Evolutionary conservation across 257 asterid genomes (phyloP), one percentile per base, ranked within the genome.

Genomic region (Striga asiatica): DNA sequence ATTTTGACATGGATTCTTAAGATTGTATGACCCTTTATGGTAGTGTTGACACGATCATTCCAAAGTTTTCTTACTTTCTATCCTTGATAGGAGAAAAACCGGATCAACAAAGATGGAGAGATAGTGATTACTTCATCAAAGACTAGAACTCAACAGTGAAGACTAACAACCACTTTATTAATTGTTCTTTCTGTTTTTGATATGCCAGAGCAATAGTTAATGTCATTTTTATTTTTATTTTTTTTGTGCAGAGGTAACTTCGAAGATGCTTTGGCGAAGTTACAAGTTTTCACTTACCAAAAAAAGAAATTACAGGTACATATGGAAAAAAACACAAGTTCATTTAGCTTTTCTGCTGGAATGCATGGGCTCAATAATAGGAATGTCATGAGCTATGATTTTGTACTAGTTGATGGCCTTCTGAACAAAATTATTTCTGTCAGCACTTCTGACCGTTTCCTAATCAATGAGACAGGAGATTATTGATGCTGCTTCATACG

Each of bases 401-500:
- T 52, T 18, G 6, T 6, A 0, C 16, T 39, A 39, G 47, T 0
- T 39, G 8, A 16, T 39, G 14, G 21, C 16, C 27, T 0, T 17
- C 4, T 35, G 66, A 25, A 51, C 43, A 25, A 45, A 27, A 49
- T 50, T 47, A 42, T 56, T 21, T 14, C 8, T 39, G 28, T 17
- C 9, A n/a, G 48, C 47, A 21, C 16, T 18, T 24, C 8, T 58
- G 29, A 45, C 65, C 13, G 31, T 46, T 65, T 45, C 62, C 19
- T 17, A 54, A 52, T 63, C 67, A 35, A 66, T 59, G 69, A 54
- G 37, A 49, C 85, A 92, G 99, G 94, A 75, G 46, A 92, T 92
- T 65, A 83, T 92, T 46, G 95, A 92, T 59, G 93, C 80, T 63
- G 99, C 99, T 56, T 83, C 95, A 1, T 92, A 92, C 56, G 95